Evolutionary conservation across 2,329 filamentous ascomycete genomes (phyloP).

Genomic region (Penicillium sp.): DNA sequence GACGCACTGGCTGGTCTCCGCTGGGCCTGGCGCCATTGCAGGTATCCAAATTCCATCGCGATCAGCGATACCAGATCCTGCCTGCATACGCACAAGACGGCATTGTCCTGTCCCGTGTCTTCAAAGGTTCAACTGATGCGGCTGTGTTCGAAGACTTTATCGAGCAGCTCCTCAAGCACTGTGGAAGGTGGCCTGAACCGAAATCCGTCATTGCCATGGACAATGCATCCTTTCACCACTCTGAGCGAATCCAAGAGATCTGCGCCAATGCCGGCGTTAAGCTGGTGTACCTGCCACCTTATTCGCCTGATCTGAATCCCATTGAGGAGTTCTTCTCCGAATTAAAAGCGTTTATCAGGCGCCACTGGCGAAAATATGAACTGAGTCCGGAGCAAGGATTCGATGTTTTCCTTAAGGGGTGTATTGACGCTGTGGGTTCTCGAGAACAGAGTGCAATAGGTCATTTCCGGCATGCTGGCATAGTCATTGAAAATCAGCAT

Average conservation of each 20-base stretch:
- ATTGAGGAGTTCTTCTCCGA: slow-evolving; percentile 15
- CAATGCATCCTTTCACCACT: neutral
- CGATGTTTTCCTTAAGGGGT: neutral
- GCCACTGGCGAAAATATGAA: neutral
- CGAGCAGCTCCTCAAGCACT: slow-evolving; percentile 2
- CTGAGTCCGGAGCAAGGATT: neutral
- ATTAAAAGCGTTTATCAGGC: slow-evolving; percentile 34
- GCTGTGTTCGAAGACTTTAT: slow-evolving; percentile 6
- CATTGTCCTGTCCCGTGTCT: neutral
- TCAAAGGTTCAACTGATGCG: slow-evolving; percentile 2
- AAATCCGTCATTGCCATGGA: slow-evolving; percentile 17
- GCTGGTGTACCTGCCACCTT: neutral
- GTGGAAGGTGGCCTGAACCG: slow-evolving; percentile 1
- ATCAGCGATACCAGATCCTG: slow-evolving; percentile 1
- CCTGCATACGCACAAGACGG: neutral
- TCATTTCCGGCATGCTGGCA: neutral
- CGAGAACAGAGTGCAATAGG: neutral
- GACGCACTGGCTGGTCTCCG: neutral
- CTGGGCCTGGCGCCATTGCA: neutral
- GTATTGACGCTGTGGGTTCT: neutral
- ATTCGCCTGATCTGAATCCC: neutral
- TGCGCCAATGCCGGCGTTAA: neutral
- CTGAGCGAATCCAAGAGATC: neutral
- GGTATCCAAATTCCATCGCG: neutral
- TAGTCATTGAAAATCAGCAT: neutral